These are phyloP conservation scores for Talaromyces adpressus DNA, from an alignment of 495 filamentous ascomycete species.

Conservation along the genomic window DNA sequence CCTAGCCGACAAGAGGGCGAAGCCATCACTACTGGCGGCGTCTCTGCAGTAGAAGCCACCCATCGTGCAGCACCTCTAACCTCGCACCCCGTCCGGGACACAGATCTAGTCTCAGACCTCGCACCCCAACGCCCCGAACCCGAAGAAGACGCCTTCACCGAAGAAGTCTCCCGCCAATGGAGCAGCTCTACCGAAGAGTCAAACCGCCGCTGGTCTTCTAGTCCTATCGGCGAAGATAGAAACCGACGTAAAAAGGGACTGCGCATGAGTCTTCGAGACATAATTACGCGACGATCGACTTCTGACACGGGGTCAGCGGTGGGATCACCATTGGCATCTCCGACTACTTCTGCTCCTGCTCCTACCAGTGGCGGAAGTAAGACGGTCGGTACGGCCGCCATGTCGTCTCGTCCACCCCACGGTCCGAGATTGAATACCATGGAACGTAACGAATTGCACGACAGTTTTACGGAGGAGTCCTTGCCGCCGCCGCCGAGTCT, in stretches of 20 bases:
- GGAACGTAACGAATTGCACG: constrained; percentile 35
- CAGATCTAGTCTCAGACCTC: constrained; percentile 10
- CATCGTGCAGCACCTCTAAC: background rate
- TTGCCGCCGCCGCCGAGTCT: constrained; percentile 31
- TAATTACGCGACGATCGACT: constrained; percentile 4
- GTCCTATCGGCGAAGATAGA: background rate
- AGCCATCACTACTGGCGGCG: constrained; percentile 4
- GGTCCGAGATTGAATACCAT: constrained; percentile 21
- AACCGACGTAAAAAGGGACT: constrained; percentile 14
- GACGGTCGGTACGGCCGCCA: constrained; percentile 29
- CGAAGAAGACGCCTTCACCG: background rate
- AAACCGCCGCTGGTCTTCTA: background rate
- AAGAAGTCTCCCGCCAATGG: constrained; percentile 6
- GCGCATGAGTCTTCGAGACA: constrained; percentile 12
- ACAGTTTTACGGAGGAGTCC: constrained; percentile 42
- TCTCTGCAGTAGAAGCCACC: background rate
- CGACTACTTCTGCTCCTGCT: constrained; percentile 17
- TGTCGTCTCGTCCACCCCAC: constrained; percentile 24
- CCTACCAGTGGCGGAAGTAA: constrained; percentile 6
- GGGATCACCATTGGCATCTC: constrained; percentile 6
- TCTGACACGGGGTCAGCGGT: background rate
- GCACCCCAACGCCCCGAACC: background rate
- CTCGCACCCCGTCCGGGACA: background rate
- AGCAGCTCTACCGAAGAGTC: constrained; percentile 5
- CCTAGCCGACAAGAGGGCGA: background rate